Base-by-base conservation (phyloP, 1,284 basidiomycete genomes). In the Apiotrichum siamense region DNA sequence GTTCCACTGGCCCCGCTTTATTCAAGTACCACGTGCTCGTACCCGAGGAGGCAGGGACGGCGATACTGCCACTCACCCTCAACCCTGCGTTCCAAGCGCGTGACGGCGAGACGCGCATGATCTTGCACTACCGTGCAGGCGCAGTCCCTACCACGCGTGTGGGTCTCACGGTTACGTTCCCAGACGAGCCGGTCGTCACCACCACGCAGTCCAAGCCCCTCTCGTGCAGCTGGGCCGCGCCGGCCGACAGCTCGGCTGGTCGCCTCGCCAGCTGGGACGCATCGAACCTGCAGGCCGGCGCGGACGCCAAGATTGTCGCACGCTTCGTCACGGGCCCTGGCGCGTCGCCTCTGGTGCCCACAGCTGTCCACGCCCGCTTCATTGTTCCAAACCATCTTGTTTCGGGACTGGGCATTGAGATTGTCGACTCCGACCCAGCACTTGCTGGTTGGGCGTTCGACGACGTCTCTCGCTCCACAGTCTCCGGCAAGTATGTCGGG, bases 21-120 rank as follows among this genome's bases (percentile, higher is more conserved):
- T 74, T 81, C 65, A 77, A 77, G 60, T 81, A 81, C 55, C 76
- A 79, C 47, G 69, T 80, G 18, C 69, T 76, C 47, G 63, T 77
- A 12, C 63, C 69, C 6, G 64, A 69, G 12, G 66, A 66, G 1
- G 35, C 68, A 20, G 70, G 73, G 23, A 23, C 46, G 1, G 46
- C 60, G 11, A 66, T 65, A 31, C 65, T 76, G 1, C 79, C 78
- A 0, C 51, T 81, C 4, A 48, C 69, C 2, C 62, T 79, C 26
- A 73, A 75, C 45, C 75, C 79, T 0, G 74, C 76, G 11, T 81
- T 79, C 77, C 71, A 76, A 47, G 72, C 73, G 52, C 77, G 77
- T 52, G 64, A 75, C 18, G 71, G 71, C 25, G 77, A 78, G 47
- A 78, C 78, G 5, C 71, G 76, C 27, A 72, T 80, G 62, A 75